Evolutionary conservation across 2,329 filamentous ascomycete genomes (phyloP).

Genomic region (Plenodomus biglobosus): DNA sequence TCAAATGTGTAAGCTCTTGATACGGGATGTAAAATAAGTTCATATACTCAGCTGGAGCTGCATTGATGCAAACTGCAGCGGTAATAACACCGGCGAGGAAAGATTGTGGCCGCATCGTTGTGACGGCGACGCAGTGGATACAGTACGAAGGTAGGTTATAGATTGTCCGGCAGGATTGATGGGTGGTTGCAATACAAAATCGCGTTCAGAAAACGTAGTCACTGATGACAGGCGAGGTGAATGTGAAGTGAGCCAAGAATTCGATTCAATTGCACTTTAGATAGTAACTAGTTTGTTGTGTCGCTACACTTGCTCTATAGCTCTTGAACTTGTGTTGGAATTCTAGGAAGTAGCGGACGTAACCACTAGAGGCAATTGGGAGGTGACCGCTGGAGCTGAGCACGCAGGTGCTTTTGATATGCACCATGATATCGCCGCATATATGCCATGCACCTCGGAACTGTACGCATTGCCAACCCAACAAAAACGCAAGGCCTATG

Average conservation of each 20-base stretch:
- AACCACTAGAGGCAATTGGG: neutral
- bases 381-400: neutral
- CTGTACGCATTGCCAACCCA: neutral
- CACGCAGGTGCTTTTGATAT: neutral
- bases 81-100: neutral
- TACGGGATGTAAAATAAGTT: neutral
- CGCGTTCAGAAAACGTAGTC: neutral
- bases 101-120: conserved; percentile 1
- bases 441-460: neutral
- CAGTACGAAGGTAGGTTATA: neutral
- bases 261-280: neutral
- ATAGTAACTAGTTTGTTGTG: neutral
- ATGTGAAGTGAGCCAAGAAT: neutral
- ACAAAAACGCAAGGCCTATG: too few relatives aligned
- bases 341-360: neutral
- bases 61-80: neutral
- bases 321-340: neutral
- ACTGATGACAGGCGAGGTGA: neutral
- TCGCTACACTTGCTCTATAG: neutral
- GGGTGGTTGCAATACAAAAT: neutral
- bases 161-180: neutral
- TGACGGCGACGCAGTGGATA: neutral
- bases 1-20: neutral
- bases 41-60: neutral
- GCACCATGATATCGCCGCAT: neutral